phyloP scores from a whole-genome alignment of 495 filamentous ascomycete genomes.

The Peziza echinospora region DNA sequence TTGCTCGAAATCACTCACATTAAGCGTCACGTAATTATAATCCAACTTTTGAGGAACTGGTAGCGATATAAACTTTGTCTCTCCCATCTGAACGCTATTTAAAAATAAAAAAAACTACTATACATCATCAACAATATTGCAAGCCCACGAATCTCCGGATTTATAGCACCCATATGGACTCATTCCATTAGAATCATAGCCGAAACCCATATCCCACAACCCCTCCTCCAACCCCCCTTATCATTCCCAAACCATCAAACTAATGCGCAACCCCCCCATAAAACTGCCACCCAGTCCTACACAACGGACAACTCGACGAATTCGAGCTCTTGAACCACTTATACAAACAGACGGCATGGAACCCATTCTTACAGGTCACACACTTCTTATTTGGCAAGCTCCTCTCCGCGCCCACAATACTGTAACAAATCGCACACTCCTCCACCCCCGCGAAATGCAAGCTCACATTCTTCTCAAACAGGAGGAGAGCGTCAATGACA shows the following conservation, averaged over 20 bases:
- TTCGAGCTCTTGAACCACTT: constrained; percentile 93
- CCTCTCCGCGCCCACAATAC: constrained; percentile 51
- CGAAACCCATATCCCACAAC: no score
- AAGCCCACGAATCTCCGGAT: no score
- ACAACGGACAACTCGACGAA: constrained; percentile 72
- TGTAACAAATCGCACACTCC: constrained; percentile 95
- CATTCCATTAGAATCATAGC: no score
- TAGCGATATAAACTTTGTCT: no score
- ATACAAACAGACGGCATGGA: constrained; percentile 74
- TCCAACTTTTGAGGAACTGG: no score
- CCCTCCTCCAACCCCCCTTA: no score
- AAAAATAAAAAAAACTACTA: no score
- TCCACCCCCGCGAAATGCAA: constrained; percentile 78
- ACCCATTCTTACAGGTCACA: constrained; percentile 80
- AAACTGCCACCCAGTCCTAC: constrained; percentile 42
- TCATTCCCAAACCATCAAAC: not conserved
- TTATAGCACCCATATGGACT: no score
- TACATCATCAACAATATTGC: no score
- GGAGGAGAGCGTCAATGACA: constrained; percentile 61
- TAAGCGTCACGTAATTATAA: no score
- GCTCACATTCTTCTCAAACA: constrained; percentile 63
- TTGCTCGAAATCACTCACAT: no score
- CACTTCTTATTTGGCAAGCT: constrained; percentile 78
- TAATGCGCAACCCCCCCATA: not conserved
- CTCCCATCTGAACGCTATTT: no score